Conservation (phyloP, 495 filamentous ascomycete species). For the Xylaria cubensis region DNA sequence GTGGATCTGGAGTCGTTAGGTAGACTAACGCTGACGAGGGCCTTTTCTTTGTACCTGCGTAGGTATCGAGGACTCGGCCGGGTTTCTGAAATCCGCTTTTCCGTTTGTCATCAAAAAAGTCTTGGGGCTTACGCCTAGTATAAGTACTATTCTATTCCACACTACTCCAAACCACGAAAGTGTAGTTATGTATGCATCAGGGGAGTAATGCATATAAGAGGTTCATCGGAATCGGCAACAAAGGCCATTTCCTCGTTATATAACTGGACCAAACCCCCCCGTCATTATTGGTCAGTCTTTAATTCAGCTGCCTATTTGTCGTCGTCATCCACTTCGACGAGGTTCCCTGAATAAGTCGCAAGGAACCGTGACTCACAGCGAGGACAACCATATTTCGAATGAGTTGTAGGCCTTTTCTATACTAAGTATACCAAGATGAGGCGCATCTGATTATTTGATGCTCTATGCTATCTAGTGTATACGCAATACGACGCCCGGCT, state of each 20-base stretch:
- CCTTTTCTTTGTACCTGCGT: constrained; percentile 2
- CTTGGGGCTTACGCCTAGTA: constrained; percentile 9
- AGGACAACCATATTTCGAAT: neutral
- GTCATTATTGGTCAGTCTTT: constrained; percentile 1
- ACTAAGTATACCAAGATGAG: neutral
- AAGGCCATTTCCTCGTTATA: constrained; percentile 5
- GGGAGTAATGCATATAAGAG: constrained; percentile 2
- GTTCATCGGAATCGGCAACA: neutral
- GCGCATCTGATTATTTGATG: neutral
- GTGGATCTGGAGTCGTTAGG: constrained; percentile 7
- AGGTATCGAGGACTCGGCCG: neutral
- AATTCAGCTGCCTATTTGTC: constrained; percentile 24
- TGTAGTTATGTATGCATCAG: neutral
- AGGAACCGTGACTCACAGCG: constrained; percentile 10
- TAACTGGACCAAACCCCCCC: neutral
- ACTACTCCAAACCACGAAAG: neutral
- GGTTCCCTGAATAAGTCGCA: neutral
- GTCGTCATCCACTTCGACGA: constrained; percentile 18
- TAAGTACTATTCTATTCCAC: neutral
- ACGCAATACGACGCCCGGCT: constrained; percentile 4
- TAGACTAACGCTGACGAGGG: constrained; percentile 8
- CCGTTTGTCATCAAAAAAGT: neutral
- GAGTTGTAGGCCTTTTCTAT: neutral
- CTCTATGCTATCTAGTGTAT: neutral
- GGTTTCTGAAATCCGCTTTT: constrained; percentile 11